Evolutionary conservation across 768 basidiomycete species (phyloP).

Genomic region (Hydnum rufescens): DNA sequence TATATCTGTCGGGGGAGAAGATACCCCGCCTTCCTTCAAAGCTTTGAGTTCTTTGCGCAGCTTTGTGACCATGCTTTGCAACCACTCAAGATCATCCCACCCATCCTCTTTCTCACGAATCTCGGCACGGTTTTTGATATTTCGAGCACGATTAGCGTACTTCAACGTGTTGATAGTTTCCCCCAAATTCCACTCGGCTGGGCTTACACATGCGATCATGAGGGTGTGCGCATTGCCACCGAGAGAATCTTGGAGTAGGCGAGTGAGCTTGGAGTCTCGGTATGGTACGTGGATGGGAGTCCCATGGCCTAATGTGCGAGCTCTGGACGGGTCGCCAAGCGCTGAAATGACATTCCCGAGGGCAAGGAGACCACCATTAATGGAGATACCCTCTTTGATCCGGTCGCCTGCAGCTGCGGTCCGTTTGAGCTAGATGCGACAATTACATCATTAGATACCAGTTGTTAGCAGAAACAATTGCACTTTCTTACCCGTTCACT

Average conservation of each 20-base stretch:
- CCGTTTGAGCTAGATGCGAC: constrained; percentile 55
- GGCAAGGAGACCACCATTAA: constrained; percentile 90
- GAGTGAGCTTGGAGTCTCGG: constrained; percentile 94
- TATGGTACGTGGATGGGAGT: constrained; percentile 79
- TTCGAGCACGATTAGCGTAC: constrained; percentile 91
- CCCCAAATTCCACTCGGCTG: constrained; percentile 83
- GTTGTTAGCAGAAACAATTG: too few relatives aligned
- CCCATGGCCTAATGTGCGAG: constrained; percentile 35
- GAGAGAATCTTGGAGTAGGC: constrained; percentile 86
- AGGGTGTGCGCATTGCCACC: constrained; percentile 96
- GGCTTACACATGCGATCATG: constrained; percentile 97
- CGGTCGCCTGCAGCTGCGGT: constrained; percentile 92
- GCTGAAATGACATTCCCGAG: constrained; percentile 98
- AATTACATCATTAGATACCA: constrained; percentile 4
- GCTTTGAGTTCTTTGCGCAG: constrained; percentile 72
- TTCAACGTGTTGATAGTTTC: constrained; percentile 93
- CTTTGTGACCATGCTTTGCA: constrained; percentile 70
- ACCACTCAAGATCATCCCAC: constrained; percentile 96
- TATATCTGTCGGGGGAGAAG: constrained; percentile 12
- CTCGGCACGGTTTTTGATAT: constrained; percentile 88
- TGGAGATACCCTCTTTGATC: constrained; percentile 96
- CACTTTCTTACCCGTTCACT: constrained; percentile 84
- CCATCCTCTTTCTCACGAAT: constrained; percentile 92
- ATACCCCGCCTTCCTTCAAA: constrained; percentile 45
- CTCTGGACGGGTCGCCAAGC: constrained; percentile 78